Evolutionary conservation across 129 eudicot species (phyloP), one percentile per base, ranked within the genome.

Genomic region (Solidago caesia): DNA sequence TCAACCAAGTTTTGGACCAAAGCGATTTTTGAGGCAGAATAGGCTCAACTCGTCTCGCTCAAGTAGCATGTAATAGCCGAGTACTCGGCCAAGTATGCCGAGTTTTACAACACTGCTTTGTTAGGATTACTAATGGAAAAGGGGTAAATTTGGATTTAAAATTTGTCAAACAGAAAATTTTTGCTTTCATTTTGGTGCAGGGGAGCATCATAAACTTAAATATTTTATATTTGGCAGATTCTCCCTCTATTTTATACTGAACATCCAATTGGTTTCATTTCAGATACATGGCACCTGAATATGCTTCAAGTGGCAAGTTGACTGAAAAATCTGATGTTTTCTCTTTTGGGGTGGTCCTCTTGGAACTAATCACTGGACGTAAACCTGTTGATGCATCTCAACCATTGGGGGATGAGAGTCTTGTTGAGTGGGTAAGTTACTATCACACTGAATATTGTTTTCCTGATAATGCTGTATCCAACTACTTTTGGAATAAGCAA

Each of bases 231-330:
- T 33, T 33, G 39, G 41, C 48, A 16, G 7, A 69, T 4, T 72
- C 10, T 26, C 49, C 48, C 15, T 33, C 6, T 45, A 21, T 15
- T 72, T 47, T 46, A 79, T 5, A 45, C 70, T 58, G 12, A 58
- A 45, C 7, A 65, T 26, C 41, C 51, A 27, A 6, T 71, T 49
- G 45, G 51, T 69, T 81, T 13, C 0, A 6, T 80, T 82, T 77
- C 85, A 92, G 98, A 75, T 92, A 92, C 67, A 88, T 92, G 96
- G 98, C 98, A 63, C 98, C 98, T 72, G 98, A 92, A 78, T 92
- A 92, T 73, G 98, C 98, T 16, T 85, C 96, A 27, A 89, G 89
- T 75, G 98, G 98, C 16, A 92, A 92, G 70, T 79, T 92, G 85
- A 92, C 96, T 10, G 98, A 89, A 43, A 92, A 89, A 79, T 92